Conservation (phyloP, 257 asterid species). For the Lycium barbarum region DNA sequence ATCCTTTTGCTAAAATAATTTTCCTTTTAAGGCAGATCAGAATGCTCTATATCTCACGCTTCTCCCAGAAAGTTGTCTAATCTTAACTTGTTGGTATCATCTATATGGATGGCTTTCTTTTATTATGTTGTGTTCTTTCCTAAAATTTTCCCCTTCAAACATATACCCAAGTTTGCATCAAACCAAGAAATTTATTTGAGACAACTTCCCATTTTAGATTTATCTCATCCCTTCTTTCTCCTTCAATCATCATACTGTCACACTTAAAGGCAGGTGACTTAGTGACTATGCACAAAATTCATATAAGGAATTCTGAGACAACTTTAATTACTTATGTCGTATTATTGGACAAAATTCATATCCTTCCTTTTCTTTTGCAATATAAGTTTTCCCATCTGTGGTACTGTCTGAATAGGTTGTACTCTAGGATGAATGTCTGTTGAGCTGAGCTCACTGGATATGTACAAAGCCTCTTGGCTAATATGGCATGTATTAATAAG, state of each 20-base stretch:
- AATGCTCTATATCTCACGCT: background rate
- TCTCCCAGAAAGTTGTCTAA: background rate
- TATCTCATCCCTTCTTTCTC: background rate
- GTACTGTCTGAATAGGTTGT: background rate
- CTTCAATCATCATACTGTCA: background rate
- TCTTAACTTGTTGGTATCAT: background rate
- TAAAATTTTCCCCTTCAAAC: too few relatives aligned
- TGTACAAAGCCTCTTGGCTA: background rate
- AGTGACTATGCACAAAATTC: background rate
- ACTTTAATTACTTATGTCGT: background rate
- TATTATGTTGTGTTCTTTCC: background rate
- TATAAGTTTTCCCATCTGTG: background rate
- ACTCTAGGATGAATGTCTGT: background rate
- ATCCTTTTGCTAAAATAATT: background rate
- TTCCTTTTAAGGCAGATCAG: background rate
- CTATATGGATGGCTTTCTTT: background rate
- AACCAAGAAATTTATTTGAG: constrained; percentile 10
- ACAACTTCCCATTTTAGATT: background rate
- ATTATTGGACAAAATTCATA: background rate
- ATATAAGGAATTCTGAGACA: background rate
- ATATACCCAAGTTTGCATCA: background rate
- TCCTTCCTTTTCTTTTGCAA: background rate
- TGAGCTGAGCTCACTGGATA: background rate
- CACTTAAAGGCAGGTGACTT: too few relatives aligned
- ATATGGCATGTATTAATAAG: background rate